A percentile compares a stretch with the other conserved stretches of the same genome.
phyloP scores from a whole-genome alignment of 345 rosid species.

The Bruguiera sexangula region DNA sequence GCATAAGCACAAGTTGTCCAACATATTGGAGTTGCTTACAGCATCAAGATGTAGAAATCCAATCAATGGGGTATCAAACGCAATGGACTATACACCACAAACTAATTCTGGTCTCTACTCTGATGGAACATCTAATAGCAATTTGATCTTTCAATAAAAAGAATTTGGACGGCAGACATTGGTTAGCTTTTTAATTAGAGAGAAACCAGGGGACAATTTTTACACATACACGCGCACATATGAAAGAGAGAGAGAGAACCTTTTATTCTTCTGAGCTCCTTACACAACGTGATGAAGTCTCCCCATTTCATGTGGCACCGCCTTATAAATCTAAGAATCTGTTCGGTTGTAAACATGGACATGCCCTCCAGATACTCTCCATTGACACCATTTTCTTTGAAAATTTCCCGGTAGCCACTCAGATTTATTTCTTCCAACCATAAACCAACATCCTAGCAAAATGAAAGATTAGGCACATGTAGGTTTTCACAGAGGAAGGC shows the following conservation, averaged over 20 bases:
- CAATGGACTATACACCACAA: too few species aligned
- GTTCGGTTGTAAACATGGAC: slow-evolving; percentile 98
- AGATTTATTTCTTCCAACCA: slow-evolving; percentile 95
- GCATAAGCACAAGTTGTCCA: not conserved
- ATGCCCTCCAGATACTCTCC: slow-evolving; percentile 96
- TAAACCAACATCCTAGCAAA: slow-evolving; percentile 79
- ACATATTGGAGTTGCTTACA: not conserved
- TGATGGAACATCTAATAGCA: too few species aligned
- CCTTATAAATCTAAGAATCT: slow-evolving; percentile 93
- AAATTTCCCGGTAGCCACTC: slow-evolving; percentile 82
- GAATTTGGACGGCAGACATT: not conserved
- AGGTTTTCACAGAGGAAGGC: slow-evolving; percentile 34
- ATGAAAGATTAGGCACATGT: not conserved
- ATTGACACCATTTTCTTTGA: slow-evolving; percentile 86
- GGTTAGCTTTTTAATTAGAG: not conserved
- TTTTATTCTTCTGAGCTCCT: slow-evolving; percentile 95
- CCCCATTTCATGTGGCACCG: slow-evolving; percentile 99
- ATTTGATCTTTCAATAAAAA: not conserved
- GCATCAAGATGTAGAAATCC: not conserved
- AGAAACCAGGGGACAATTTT: not conserved
- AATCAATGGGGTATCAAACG: too few species aligned
- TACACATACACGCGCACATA: not conserved
- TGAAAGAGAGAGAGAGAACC: slow-evolving; percentile 37
- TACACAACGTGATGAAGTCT: slow-evolving; percentile 93
- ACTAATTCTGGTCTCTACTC: too few species aligned